Percentiles rank a stretch among this genome's conserved stretches.
These are phyloP conservation scores for Amanita exitialis DNA, from an alignment of 768 basidiomycete species.

Conservation along the genomic window DNA sequence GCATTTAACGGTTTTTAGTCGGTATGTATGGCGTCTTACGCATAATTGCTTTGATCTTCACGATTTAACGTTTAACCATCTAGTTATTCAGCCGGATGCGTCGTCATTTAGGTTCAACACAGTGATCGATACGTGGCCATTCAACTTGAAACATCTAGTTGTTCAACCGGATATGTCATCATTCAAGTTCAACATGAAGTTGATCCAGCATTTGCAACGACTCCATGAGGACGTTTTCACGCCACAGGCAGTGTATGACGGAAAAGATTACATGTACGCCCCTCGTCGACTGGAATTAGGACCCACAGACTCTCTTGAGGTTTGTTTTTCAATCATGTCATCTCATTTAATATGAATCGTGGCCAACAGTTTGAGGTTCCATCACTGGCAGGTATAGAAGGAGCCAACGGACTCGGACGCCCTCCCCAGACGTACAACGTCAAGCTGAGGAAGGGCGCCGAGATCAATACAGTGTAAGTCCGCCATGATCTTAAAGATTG, in stretches of 20 bases:
- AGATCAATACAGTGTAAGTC: constrained; percentile 35
- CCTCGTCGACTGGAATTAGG: constrained; percentile 53
- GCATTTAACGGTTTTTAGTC: constrained; percentile 11
- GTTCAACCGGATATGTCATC: background rate
- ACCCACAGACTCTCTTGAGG: constrained; percentile 39
- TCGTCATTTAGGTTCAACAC: no score
- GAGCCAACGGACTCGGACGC: constrained; percentile 24
- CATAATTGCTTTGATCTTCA: background rate
- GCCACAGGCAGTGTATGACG: constrained; percentile 68
- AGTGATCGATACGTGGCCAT: no score
- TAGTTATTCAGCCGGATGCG: no score
- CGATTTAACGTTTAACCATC: background rate
- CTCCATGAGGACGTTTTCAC: constrained; percentile 60
- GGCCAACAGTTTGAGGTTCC: constrained; percentile 48
- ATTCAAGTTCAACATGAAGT: constrained; percentile 46
- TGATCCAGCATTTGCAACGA: constrained; percentile 56
- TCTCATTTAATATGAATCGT: background rate
- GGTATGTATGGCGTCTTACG: constrained; percentile 17
- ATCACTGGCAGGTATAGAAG: no score
- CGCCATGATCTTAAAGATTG: background rate
- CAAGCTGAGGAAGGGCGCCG: constrained; percentile 45
- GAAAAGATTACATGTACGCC: constrained; percentile 67
- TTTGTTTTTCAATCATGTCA: constrained; percentile 13
- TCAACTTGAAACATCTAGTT: no score
- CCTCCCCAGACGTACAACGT: constrained; percentile 63